Evolutionary conservation across 495 filamentous ascomycete genomes (phyloP).

Genomic region (Acidomyces sp.): DNA sequence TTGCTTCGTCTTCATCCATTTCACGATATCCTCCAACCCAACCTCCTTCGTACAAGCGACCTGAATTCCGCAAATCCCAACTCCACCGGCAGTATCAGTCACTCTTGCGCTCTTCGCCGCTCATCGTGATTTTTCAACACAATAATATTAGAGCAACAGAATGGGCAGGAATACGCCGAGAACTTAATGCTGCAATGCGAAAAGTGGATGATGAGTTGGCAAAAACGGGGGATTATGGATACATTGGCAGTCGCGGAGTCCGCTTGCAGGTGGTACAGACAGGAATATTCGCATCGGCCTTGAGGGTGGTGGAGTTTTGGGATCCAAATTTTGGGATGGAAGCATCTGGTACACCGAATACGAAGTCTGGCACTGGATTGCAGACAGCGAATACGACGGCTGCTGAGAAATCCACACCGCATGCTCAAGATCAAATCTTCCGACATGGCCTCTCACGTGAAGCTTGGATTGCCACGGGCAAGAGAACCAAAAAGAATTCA

Average conservation of each 20-base stretch:
- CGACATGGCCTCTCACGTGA: constrained; percentile 63
- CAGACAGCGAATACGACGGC: constrained; percentile 24
- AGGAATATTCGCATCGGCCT: constrained; percentile 73
- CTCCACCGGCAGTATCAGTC: constrained; percentile 89
- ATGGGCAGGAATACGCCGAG: constrained; percentile 76
- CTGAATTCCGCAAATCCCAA: constrained; percentile 86
- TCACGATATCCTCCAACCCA: constrained; percentile 53
- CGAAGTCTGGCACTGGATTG: too few species aligned
- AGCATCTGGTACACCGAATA: constrained; percentile 14
- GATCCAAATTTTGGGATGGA: constrained; percentile 36
- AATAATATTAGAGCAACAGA: constrained; percentile 82
- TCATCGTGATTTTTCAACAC: constrained; percentile 92
- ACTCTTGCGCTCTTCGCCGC: constrained; percentile 71
- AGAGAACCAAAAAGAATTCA: constrained; percentile 37
- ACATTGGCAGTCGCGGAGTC: constrained; percentile 44
- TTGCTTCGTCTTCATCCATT: constrained; percentile 41
- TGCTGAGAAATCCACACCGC: constrained; percentile 20
- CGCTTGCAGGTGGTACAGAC: constrained; percentile 72
- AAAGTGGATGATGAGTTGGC: constrained; percentile 47
- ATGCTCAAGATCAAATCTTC: constrained; percentile 29
- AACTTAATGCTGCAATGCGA: constrained; percentile 53
- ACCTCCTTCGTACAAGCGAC: constrained; percentile 74
- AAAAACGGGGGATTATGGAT: constrained; percentile 33
- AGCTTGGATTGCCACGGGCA: constrained; percentile 48
- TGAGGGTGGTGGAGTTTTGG: constrained; percentile 79